Conservation (phyloP, 768 basidiomycete species). For the Suillus americanus region DNA sequence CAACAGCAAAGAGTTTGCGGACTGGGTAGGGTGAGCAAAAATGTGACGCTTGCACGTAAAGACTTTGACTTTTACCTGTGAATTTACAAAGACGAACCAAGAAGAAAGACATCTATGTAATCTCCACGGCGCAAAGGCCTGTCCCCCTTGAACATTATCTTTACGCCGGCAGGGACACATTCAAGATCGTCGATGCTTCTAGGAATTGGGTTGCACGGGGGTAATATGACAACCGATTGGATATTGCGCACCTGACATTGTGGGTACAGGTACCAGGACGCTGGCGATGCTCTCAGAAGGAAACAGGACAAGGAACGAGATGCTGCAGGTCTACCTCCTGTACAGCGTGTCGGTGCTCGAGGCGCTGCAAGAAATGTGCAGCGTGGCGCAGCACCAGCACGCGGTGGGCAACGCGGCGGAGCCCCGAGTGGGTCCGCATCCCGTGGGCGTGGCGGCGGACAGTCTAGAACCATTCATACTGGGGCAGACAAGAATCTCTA, state of each 20-base stretch:
- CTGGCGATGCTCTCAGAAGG: constrained; percentile 80
- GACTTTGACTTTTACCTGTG: background rate
- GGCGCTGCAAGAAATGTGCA: constrained; percentile 56
- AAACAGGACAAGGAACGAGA: constrained; percentile 99
- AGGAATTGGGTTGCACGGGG: constrained; percentile 74
- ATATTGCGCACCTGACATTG: constrained; percentile 9
- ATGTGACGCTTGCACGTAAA: background rate
- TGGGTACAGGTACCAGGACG: constrained; percentile 78
- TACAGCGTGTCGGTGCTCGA: constrained; percentile 81
- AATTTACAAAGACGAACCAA: constrained; percentile 77
- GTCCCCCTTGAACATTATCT: constrained; percentile 97
- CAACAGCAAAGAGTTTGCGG: constrained; percentile 97
- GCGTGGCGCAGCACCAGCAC: constrained; percentile 46
- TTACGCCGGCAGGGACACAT: constrained; percentile 89
- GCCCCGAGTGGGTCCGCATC: constrained; percentile 36
- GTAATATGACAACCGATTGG: constrained; percentile 38
- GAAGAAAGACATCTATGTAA: constrained; percentile 99
- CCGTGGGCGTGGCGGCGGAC: constrained; percentile 45
- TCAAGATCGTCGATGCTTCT: constrained; percentile 88
- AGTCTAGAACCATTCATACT: constrained; percentile 58
- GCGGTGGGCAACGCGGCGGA: constrained; percentile 55
- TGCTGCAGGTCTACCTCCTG: constrained; percentile 86
- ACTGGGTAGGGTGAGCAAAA: constrained; percentile 91
- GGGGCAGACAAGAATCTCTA: constrained; percentile 88
- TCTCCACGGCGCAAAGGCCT: constrained; percentile 92